phyloP scores from a whole-genome alignment of 345 rosid genomes.

The Lepidium didymum region DNA sequence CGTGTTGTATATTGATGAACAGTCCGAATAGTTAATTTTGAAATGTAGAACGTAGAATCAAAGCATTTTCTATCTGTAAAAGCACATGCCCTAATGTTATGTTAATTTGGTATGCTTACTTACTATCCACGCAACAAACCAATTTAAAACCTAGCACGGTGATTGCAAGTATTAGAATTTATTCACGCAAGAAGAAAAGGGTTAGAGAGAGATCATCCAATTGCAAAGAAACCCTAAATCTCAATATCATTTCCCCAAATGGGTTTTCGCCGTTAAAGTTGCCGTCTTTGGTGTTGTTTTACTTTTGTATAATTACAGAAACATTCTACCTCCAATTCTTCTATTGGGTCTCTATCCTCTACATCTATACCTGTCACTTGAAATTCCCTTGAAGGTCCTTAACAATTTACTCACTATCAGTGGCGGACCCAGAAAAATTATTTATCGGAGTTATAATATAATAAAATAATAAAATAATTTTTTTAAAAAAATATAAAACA shows the following conservation, averaged over 20 bases:
- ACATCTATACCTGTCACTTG: conserved; percentile 34
- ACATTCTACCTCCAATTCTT: conserved; percentile 24
- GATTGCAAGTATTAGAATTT: neutral
- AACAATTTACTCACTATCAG: conserved; percentile 28
- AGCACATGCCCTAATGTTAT: no score
- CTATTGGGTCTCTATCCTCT: conserved; percentile 24
- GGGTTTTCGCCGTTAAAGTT: conserved; percentile 32
- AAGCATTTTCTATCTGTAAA: no score
- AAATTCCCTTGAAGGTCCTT: conserved; percentile 26
- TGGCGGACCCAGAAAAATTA: no score
- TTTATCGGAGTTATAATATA: no score
- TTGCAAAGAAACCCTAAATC: conserved; percentile 9
- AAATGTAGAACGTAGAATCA: no score
- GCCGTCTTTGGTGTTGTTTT: conserved; percentile 25
- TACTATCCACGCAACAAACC: neutral
- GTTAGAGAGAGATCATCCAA: conserved; percentile 19
- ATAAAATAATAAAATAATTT: no score
- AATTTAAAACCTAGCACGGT: neutral
- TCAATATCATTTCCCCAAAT: neutral
- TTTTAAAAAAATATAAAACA: no score
- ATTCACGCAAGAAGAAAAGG: neutral
- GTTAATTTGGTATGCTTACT: no score
- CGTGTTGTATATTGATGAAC: no score
- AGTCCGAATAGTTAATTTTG: no score
- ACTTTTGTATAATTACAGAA: conserved; percentile 4